Evolutionary conservation across 768 basidiomycete species (phyloP), one percentile per base, ranked within the genome.

Genomic region (Trametes cinnabarina): DNA sequence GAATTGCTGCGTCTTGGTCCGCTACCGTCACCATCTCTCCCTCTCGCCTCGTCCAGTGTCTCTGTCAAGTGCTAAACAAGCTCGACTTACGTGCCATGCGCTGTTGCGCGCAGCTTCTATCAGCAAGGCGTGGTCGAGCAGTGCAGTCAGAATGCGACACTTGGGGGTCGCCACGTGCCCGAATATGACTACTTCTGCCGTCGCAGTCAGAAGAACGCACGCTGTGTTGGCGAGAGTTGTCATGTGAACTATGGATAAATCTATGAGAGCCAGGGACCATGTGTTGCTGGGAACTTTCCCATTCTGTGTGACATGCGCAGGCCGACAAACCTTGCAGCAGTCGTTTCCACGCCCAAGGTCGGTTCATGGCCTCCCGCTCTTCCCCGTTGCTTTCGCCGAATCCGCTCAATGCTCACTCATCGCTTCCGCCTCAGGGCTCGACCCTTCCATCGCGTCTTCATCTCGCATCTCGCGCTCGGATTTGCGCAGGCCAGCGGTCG

Each of bases 131-230:
- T 47, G 9, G 6, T 30, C 30, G 15, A 14, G 47, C 47, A 34
- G 30, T 47, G 47, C 47, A 47, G 32, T 46, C 42, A 35, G 25
- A 46, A 32, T 41, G 47, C 37, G 60, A 61, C 60, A 51, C 32
- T 11, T 19, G 42, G 30, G 47, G 54, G 51, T 52, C 34, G 46
- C 44, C 60, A 61, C 60, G 60, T 61, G 55, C 55, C 53, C 55
- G 60, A 52, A 61, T 56, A 57, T 57, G 55, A 56, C 55, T 56
- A 57, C 60, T 56, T 61, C 55, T 51, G 55, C 60, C 55, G 60
- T 55, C 54, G 42, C 40, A 32, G 26, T 23, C 42, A 61, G 53
- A n/a, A n/a, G n/a, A 41, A 41, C 42, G 35, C 23, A 50, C 20
- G 17, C 23, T 41, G 48, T 39, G 48, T 14, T 22, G 48, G 52